phyloP scores from a whole-genome alignment of 2,329 filamentous ascomycete species.

The Sclerotinia trifoliorum region DNA sequence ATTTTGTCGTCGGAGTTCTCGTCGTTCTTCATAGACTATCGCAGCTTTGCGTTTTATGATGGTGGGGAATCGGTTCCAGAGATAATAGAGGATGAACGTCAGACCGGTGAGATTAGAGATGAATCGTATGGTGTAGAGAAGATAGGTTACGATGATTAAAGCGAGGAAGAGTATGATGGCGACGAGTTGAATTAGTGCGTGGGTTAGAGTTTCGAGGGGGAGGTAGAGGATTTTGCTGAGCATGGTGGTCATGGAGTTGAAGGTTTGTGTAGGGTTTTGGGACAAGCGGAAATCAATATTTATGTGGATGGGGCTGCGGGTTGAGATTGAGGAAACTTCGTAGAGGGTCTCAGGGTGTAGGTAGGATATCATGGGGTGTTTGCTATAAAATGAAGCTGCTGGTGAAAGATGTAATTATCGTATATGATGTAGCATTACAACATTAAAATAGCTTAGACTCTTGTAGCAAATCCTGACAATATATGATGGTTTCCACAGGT shows the following conservation, averaged over 20 bases:
- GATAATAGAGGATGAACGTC: not conserved
- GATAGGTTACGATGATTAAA: not conserved
- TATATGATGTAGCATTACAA: not conserved
- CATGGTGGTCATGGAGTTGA: not conserved
- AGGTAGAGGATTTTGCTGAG: not conserved
- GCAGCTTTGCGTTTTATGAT: not conserved
- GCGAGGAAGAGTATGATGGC: slow-evolving; percentile 10
- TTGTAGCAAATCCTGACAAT: not conserved
- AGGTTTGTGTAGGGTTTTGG: not conserved
- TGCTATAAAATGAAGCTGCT: not conserved
- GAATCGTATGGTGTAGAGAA: not conserved
- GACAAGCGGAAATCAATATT: not conserved
- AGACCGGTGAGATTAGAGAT: slow-evolving; percentile 1
- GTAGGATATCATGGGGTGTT: not conserved
- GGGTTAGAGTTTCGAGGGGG: not conserved
- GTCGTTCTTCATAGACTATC: not conserved
- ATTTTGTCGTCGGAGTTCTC: slow-evolving; percentile 13
- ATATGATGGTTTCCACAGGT: not conserved
- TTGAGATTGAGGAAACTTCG: slow-evolving; percentile 10
- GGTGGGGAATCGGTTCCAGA: not conserved
- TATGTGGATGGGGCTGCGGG: not conserved
- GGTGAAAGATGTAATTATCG: not conserved
- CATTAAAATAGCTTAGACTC: too few relatives aligned
- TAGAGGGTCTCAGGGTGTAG: not conserved
- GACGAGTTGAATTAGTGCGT: not conserved